Base-by-base conservation (phyloP, 306 rosid species). In the Mimosa bimucronata region DNA sequence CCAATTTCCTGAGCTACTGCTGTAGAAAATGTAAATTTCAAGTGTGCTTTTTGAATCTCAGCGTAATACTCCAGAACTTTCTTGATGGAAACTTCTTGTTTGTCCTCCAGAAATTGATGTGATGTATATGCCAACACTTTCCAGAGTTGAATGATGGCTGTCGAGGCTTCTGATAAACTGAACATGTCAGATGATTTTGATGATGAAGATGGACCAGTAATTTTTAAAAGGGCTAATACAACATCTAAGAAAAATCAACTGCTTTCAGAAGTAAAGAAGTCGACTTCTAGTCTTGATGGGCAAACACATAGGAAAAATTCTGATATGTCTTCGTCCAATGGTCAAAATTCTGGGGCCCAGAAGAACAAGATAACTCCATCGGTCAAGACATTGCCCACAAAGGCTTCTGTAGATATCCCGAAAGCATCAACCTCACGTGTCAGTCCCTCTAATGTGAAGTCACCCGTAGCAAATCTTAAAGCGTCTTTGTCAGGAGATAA, bases 141-240 rank as follows among this genome's bases (percentile, higher is more conserved):
- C 62, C 15, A 52, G 48, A 41, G 71, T 74, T 81, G 84, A 58
- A 84, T 81, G 44, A 87, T 87, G 87, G 89, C 89, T 81, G 82
- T 83, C 34, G 89, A 86, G 79, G 73, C 85, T 83, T 78, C 87
- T n/a, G 76, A 25, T 74, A 84, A 81, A 83, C 75, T 81, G 16
- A 81, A 57, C 61, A 3, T 84, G 64, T 78, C 82, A 0, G 30
- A 37, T 57, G 69, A 65, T 11, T 65, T 50, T n/a, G 85, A 70
- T 1, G 85, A 62, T 18, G 78, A 77, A 0, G 87, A 81, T 64
- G 82, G 48, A 23, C 87, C 89, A 0, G 0, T 84, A 78, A 41
- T 38, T 75, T 57, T 70, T 8, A 81, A 81, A 57, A 76, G 89
- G 79, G 48, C 30, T 41, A 69, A 42, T 53, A 5, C 89, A 31